Conservation (phyloP, 139 green algal genomes). For the Micractinium conductrix region DNA sequence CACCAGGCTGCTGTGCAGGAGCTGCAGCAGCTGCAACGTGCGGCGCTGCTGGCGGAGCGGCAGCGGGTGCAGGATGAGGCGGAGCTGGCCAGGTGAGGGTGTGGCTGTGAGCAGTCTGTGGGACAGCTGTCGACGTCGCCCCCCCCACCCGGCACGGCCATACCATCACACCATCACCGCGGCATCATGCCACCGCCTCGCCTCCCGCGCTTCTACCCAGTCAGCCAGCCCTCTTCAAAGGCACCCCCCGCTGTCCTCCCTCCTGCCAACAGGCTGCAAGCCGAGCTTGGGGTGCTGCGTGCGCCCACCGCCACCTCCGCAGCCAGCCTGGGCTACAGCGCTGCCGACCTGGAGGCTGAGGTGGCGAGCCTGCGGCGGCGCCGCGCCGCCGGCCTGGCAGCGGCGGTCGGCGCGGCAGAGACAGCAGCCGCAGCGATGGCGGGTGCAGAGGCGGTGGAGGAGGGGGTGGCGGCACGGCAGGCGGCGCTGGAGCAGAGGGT, state of each 20-base stretch:
- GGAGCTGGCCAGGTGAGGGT: slow-evolving; percentile 1
- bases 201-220: not conserved
- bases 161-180: not conserved
- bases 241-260: not conserved
- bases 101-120: not conserved
- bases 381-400: not conserved
- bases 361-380: slow-evolving; percentile 14
- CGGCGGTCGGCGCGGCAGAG: not conserved
- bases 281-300: slow-evolving; percentile 15
- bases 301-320: not conserved
- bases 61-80: slow-evolving; percentile 13
- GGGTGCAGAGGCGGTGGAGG: slow-evolving; percentile 8
- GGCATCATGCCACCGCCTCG: too few relatives aligned
- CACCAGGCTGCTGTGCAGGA: slow-evolving; percentile 1
- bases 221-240: not conserved
- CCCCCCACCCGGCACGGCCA: too few relatives aligned
- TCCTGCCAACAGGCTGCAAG: slow-evolving; percentile 12
- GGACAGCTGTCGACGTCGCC: too few relatives aligned
- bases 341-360: slow-evolving; percentile 6
- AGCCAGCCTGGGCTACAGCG: slow-evolving; percentile 8
- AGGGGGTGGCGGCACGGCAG: not conserved
- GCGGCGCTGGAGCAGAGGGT: not conserved
- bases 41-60: not conserved
- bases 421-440: not conserved
- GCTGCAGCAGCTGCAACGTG: slow-evolving; percentile 23